Evolutionary conservation across 352 stramenopile genomes (phyloP), one percentile per base, ranked within the genome.

Genomic region (Globisporangium cylindrosporum): DNA sequence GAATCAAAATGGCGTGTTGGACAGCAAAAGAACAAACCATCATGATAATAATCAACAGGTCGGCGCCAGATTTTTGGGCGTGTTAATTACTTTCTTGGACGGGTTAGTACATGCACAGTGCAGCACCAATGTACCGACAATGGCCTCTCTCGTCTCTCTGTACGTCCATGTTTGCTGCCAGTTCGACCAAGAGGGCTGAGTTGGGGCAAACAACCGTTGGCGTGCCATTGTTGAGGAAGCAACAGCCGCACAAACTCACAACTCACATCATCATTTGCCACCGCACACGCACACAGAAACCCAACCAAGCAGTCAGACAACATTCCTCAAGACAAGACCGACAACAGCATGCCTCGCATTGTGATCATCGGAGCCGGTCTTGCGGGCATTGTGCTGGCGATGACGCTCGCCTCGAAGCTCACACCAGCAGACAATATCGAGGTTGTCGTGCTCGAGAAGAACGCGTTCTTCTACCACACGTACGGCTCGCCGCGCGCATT

Each of bases 311-410:
- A 18, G 34, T 15, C 4, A 15, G 15, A 4, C 54, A 59, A 3
- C 5, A 25, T 7, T n/a, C n/a, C 14, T 32, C 51, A 41, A 12
- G 15, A n/a, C 15, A 59, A 25, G 15, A 59, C 1, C 27, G 27
- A 32, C 27, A 32, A 2, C 54, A 20, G 25, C 54, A 59, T 59
- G 54, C 1, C 27, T 8, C 53, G 53, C 53, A 59, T 59, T 5
- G 53, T 59, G n/a, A 59, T 59, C 53, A 59, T 59, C 53, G 53
- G 53, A 59, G 53, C 25, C 3, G 53, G 53, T 25, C 53, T 15
- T 5, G 53, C 25, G 0, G 53, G 53, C 25, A 29, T 59, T 10
- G 14, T 38, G 15, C 25, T 59, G 1, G 53, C 53, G 25, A 18
- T 38, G 24, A 32, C 53, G 2, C 53, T 59, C 15, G 53, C 53